Evolutionary conservation across 1,139 yeast species (phyloP), one percentile per base, ranked within the genome.

Genomic region (Taphrina sp.): DNA sequence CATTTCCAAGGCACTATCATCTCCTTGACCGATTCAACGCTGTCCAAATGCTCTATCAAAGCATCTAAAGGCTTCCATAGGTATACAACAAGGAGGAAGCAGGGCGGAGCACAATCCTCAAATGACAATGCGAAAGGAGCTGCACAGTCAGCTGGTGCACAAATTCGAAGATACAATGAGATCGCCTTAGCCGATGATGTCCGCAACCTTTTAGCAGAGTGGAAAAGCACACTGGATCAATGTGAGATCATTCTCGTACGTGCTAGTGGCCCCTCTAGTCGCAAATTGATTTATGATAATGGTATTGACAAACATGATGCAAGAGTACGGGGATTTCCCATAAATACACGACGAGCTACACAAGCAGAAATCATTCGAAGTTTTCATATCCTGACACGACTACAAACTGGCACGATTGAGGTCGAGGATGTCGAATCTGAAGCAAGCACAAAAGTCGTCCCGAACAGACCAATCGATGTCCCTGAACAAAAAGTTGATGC

Each of bases 1-100:
- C 97, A 94, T 71, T 94, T 92, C 73, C 95, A 97, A 0, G 98
- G 95, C 10, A 96, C 96, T 0, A 84, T 92, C 41, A 76, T 94
- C 10, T 81, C 89, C 3, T 35, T 52, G 20, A 35, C 38, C 22
- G 41, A 29, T 5, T 54, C 54, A 4, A 29, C 43, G 8, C 24
- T 39, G 17, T 23, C 35, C 14, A 38, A 39, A 16, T 52, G 56
- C 29, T 16, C 31, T 33, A 52, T 52, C 44, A 52, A 1, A 97
- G 83, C 76, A 12, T 87, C 89, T 60, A 92, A 90, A 65, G 85
- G 96, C 0, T 89, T 88, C 69, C 98, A 92, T 69, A 76, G 97
- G 63, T 92, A 92, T 67, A 92, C 99, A 2, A 89, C 96, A 0
- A 83, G 99, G 72, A 79, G 96, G 62, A 94, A 92, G 66, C 99